phyloP scores from a whole-genome alignment of 2,329 filamentous ascomycete species.

The Clarireedia hainanense region DNA sequence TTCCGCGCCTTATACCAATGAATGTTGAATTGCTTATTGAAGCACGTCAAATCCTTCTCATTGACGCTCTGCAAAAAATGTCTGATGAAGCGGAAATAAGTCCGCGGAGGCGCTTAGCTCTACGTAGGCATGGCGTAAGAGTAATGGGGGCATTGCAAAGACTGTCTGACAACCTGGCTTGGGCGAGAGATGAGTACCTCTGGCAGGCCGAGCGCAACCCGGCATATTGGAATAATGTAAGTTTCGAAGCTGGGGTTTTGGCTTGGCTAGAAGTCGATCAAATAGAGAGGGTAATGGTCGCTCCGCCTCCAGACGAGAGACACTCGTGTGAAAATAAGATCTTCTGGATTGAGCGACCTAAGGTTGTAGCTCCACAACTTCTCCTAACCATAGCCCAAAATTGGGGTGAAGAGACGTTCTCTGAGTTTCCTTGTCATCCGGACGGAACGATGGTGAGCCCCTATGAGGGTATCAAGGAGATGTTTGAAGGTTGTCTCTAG shows the following conservation, averaged over 20 bases:
- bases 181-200: neutral
- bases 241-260: neutral
- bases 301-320: neutral
- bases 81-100: too few relatives aligned
- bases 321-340: neutral
- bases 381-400: too few relatives aligned
- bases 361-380: neutral
- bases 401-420: accelerated
- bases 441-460: neutral
- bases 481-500: neutral
- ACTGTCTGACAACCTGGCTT: neutral
- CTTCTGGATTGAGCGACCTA: neutral
- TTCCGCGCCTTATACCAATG: neutral
- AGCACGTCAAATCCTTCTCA: neutral
- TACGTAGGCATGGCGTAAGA: too few relatives aligned
- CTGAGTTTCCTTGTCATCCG: neutral
- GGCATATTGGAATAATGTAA: neutral
- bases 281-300: neutral
- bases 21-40: neutral
- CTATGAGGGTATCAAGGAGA: neutral
- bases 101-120: too few relatives aligned
- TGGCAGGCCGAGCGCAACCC: neutral
- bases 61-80: neutral
- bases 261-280: neutral
- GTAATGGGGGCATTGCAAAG: too few relatives aligned